These are phyloP conservation scores for Colletotrichum melonis DNA, from an alignment of 2,329 filamentous ascomycete species.

Conservation along the genomic window DNA sequence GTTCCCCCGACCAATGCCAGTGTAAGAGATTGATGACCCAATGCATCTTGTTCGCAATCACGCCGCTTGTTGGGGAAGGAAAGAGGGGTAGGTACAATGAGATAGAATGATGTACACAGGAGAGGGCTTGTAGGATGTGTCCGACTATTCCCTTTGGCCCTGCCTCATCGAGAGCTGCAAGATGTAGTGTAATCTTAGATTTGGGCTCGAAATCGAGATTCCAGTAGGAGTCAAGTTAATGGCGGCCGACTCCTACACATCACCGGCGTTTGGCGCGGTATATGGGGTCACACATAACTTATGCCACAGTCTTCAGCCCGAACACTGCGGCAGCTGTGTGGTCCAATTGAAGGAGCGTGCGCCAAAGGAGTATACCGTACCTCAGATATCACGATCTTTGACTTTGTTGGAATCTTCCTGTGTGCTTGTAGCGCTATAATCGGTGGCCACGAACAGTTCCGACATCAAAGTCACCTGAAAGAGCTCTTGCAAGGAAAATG, in stretches of 20 bases:
- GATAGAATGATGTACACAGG: not conserved
- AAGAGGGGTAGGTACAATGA: not conserved
- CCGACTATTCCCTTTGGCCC: not conserved
- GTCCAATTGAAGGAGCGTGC: not conserved
- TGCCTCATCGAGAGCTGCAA: not conserved
- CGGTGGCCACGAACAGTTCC: not conserved
- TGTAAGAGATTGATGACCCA: constrained; percentile 19
- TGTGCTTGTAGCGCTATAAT: not conserved
- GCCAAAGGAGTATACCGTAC: not conserved
- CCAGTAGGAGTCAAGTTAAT: not conserved
- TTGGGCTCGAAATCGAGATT: not conserved
- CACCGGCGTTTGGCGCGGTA: not conserved
- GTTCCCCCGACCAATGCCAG: not conserved
- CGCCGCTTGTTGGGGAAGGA: not conserved
- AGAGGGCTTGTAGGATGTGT: not conserved
- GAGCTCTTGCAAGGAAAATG: not conserved
- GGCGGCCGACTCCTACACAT: not conserved
- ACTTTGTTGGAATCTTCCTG: not conserved
- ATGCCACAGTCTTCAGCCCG: not conserved
- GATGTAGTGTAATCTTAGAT: not conserved
- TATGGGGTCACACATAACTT: not conserved
- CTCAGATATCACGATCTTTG: not conserved
- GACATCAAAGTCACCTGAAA: not conserved
- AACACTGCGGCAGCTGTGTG: not conserved
- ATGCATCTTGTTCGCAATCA: not conserved